Evolutionary conservation across 768 basidiomycete species (phyloP).

Genomic region (Heimioporus sp.): DNA sequence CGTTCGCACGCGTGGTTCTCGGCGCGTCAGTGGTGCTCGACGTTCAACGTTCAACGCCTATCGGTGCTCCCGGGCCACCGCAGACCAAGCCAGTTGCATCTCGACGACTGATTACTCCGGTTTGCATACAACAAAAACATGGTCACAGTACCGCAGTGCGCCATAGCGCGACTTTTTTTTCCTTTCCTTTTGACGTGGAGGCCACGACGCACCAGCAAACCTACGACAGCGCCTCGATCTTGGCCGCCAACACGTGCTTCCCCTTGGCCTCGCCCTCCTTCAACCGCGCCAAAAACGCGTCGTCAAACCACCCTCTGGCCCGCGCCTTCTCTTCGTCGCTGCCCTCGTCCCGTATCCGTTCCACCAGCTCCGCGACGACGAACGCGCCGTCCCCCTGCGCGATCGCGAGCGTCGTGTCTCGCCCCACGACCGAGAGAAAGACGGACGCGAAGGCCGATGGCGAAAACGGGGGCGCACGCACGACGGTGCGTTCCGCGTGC

Average conservation of each 20-base stretch:
- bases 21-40: too few species aligned
- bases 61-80: too few species aligned
- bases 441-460: conserved; percentile 54
- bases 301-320: conserved; percentile 59
- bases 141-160: not conserved
- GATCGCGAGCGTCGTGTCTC: conserved; percentile 52
- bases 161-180: conserved; percentile 3
- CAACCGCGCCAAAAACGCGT: conserved; percentile 45
- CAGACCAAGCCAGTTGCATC: too few species aligned
- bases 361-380: conserved; percentile 70
- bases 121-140: not conserved
- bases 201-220: not conserved
- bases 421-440: conserved; percentile 55
- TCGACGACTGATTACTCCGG: not conserved
- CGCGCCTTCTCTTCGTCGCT: conserved; percentile 38
- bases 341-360: conserved; percentile 48
- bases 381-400: conserved; percentile 67
- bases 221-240: conserved; percentile 36
- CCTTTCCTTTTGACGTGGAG: not conserved
- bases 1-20: too few species aligned
- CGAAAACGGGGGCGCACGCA: conserved; percentile 53
- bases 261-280: conserved; percentile 64
- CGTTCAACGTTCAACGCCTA: too few species aligned
- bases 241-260: conserved; percentile 65
- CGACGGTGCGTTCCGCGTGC: conserved; percentile 54